Evolutionary conservation across 2,329 filamentous ascomycete genomes (phyloP).

Genomic region (Clarireedia monteithiana): DNA sequence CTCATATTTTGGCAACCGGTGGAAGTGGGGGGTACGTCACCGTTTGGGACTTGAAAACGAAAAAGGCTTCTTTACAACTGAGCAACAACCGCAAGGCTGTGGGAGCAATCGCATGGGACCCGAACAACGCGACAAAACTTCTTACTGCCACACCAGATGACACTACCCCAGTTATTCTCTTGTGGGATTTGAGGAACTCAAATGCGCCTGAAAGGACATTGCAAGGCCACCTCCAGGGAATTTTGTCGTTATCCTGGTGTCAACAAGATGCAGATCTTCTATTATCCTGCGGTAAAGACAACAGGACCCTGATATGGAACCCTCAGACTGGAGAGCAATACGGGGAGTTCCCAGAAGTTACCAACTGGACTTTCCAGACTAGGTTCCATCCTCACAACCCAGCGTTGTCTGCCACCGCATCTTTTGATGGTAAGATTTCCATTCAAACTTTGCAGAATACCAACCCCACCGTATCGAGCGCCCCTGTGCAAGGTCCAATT

Average conservation of each 20-base stretch:
- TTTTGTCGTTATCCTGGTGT: constrained; percentile 94
- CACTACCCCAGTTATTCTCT: constrained; percentile 74
- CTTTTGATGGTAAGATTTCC: constrained; percentile 93
- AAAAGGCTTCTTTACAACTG: constrained; percentile 91
- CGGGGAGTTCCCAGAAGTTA: constrained; percentile 92
- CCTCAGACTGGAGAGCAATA: constrained; percentile 80
- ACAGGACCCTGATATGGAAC: constrained; percentile 93
- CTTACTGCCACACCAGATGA: constrained; percentile 89
- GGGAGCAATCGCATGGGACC: constrained; percentile 95
- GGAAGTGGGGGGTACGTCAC: constrained; percentile 92
- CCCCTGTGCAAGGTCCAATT: constrained; percentile 57
- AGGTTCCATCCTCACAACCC: constrained; percentile 92
- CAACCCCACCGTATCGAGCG: constrained; percentile 65
- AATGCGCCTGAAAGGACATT: constrained; percentile 87
- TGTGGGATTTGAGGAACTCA: constrained; percentile 95
- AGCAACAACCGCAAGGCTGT: constrained; percentile 92
- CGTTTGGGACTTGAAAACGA: constrained; percentile 96
- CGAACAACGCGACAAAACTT: constrained; percentile 87
- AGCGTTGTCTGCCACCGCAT: constrained; percentile 85
- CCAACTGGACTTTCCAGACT: constrained; percentile 98
- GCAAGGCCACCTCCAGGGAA: constrained; percentile 87
- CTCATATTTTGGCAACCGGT: constrained; percentile 92
- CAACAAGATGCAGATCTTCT: constrained; percentile 80
- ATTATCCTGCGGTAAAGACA: constrained; percentile 93
- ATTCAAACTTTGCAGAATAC: constrained; percentile 93